Base-by-base conservation (phyloP, 495 filamentous ascomycete genomes). In the Mytilinidion resinicola region DNA sequence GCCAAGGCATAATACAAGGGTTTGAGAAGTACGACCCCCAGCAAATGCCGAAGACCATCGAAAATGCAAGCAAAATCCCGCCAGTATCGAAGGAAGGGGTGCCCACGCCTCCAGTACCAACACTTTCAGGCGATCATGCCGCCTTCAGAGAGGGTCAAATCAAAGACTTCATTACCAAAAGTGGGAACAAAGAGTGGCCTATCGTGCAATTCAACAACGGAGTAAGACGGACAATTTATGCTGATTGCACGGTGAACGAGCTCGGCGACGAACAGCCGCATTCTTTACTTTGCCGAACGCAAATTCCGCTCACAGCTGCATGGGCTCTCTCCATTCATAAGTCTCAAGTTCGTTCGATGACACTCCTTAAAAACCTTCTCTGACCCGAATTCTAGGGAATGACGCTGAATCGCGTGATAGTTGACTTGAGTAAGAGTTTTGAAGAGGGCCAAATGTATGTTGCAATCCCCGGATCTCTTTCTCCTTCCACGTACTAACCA, bases 321-420 rank as follows among this genome's bases (percentile, higher is more conserved):
- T 78, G 74, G 74, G 76, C 77, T 5, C 70, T 74, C 10, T 76
- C 75, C 9, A 72, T 76, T 11, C 77, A 79, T 52, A 79, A 78
- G 54, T 67, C 65, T 53, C 76, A 78, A 53, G 76, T 53, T 46
- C 15, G 53, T 34, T n/a, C 17, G 3, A 30, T 30, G 25, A 30
- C 8, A n/a, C 8, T 43, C 8, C 41, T 43, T 43, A n/a, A 19
- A 4, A 1, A 74, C 74, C 7, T 65, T 71, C 9, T 74, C 73
- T 12, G 69, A 73, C 17, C 73, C 78, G 50, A 76, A 75, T 11
- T 10, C 15, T 14, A 63, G 56, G 63, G 77, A 12, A 71, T 71
- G 66, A 77, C 73, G 7, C 61, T 80, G 3, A 71, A 77, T 25
- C 64, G 66, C 50, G 74, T 73, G 3, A 57, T 69, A 1, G 75